Evolutionary conservation across 805 yeast genomes (phyloP), one percentile per base, ranked within the genome.

Genomic region (Zygoascus ofunaensis): DNA sequence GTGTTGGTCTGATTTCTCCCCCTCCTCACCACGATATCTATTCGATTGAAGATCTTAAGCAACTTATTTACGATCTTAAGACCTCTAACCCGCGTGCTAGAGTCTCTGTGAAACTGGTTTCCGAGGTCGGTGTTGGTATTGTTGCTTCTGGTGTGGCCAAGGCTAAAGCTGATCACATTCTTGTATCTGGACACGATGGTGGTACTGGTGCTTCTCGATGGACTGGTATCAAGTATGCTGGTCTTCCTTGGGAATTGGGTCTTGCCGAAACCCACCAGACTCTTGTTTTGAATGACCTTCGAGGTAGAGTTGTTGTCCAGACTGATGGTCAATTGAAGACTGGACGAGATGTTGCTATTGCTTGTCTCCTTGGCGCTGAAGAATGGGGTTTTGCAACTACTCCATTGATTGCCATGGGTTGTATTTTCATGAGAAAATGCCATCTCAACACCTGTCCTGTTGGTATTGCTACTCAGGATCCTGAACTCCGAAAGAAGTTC

Each of bases 121-220:
- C 95, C 22, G 98, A 90, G 68, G 97, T 92, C 48, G 98, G 98
- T 70, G 97, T 90, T 44, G 98, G 98, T 72, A 87, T 92, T 60
- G 90, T 92, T 62, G 97, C 97, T 22, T 87, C 97, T 37, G 98
- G 98, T 76, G 98, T 90, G 23, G 97, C 97, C 49, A 90, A 90
- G 70, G 98, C 98, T 17, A 94, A 92, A 62, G 96, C 97, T 12
- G 97, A 92, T 62, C 95, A 90, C 62, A 83, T 90, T 58, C 74
- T 90, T 61, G 85, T 90, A 52, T 85, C 96, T 49, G 97, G 97
- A 59, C 97, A 94, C 61, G 97, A 90, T 66, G 98, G 98, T 77
- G 98, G 98, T 72, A 90, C 98, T 47, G 98, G 98, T 80, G 98
- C 98, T 48, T 90, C 96, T 48, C 79, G 94, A 65, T 86, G 94